These are phyloP conservation scores for Entomortierella beljakovae DNA, from an alignment of 192 early-diverging fungal species.

Conservation along the genomic window DNA sequence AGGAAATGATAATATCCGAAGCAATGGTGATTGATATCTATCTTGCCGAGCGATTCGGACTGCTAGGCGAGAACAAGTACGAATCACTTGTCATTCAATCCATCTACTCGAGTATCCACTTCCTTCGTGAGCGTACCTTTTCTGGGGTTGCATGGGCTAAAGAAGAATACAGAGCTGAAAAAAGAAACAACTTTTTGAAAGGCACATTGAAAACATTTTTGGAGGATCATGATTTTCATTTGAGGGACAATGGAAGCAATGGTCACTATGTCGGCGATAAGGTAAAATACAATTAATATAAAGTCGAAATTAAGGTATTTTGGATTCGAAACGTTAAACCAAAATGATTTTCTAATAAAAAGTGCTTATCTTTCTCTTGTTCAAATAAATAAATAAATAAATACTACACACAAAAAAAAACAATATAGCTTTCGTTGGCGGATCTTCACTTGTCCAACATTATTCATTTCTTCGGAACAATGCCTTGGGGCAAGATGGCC, in stretches of 20 bases:
- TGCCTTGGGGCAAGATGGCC: conserved; percentile 27
- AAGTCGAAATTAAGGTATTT: too few species aligned
- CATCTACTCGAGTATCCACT: conserved; percentile 29
- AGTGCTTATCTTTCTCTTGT: too few species aligned
- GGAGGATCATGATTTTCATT: conserved; percentile 39
- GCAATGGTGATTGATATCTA: conserved; percentile 30
- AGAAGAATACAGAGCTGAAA: background rate
- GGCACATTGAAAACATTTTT: conserved; percentile 9
- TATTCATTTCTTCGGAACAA: conserved; percentile 16
- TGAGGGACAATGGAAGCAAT: conserved; percentile 34
- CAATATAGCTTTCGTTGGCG: conserved; percentile 16
- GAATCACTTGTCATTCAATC: conserved; percentile 23
- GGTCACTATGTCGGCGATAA: conserved; percentile 47
- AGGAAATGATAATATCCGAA: conserved; percentile 22
- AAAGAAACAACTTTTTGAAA: background rate
- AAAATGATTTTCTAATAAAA: too few species aligned
- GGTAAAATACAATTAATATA: too few species aligned
- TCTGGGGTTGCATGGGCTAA: background rate
- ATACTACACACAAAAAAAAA: too few species aligned
- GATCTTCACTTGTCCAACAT: conserved; percentile 35
- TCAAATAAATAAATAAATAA: too few species aligned
- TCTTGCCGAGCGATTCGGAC: conserved; percentile 25
- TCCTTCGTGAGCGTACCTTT: conserved; percentile 23
- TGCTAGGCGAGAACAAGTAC: conserved; percentile 36
- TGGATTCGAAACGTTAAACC: too few species aligned